Conservation (phyloP, 2,329 filamentous ascomycete genomes). For the Neurospora crassa region DNA sequence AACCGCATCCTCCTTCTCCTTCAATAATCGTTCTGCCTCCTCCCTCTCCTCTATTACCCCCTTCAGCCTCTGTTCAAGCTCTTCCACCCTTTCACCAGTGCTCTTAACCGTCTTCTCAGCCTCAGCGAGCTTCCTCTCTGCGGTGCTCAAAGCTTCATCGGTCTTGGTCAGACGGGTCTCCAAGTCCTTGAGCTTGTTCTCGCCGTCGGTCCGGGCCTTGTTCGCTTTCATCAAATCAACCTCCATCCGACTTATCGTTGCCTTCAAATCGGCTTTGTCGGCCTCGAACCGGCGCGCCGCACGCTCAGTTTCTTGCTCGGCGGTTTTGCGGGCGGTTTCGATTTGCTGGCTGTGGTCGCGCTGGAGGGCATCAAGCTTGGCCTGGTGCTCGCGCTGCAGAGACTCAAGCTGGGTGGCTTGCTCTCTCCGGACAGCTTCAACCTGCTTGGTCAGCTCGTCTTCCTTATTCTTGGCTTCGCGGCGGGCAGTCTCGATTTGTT, state of each 20-base stretch:
- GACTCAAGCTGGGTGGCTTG: not conserved
- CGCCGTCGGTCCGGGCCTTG: slow-evolving; percentile 39
- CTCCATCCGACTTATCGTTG: slow-evolving; percentile 51
- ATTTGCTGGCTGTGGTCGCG: slow-evolving; percentile 1
- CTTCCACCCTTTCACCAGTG: slow-evolving; percentile 27
- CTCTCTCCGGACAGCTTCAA: not conserved
- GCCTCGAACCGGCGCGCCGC: slow-evolving; percentile 42
- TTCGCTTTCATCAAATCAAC: slow-evolving; percentile 52
- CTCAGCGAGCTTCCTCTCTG: slow-evolving; percentile 25
- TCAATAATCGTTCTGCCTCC: not conserved
- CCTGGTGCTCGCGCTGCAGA: not conserved
- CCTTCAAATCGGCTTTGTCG: slow-evolving; percentile 53
- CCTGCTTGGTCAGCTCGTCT: slow-evolving; percentile 1
- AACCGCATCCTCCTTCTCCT: slow-evolving; percentile 10
- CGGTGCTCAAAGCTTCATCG: slow-evolving; percentile 8
- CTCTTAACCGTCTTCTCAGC: slow-evolving; percentile 22
- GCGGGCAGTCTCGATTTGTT: not conserved
- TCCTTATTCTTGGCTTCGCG: not conserved
- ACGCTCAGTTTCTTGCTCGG: slow-evolving; percentile 40
- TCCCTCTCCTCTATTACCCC: slow-evolving; percentile 22
- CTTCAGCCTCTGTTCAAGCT: slow-evolving; percentile 22
- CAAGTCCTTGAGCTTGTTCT: slow-evolving; percentile 19
- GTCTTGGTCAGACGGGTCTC: slow-evolving; percentile 20
- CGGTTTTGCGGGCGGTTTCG: slow-evolving; percentile 36
- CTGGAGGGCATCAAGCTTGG: not conserved